Conservation (phyloP, 352 stramenopile genomes). For the Pythium rishiriense region DNA sequence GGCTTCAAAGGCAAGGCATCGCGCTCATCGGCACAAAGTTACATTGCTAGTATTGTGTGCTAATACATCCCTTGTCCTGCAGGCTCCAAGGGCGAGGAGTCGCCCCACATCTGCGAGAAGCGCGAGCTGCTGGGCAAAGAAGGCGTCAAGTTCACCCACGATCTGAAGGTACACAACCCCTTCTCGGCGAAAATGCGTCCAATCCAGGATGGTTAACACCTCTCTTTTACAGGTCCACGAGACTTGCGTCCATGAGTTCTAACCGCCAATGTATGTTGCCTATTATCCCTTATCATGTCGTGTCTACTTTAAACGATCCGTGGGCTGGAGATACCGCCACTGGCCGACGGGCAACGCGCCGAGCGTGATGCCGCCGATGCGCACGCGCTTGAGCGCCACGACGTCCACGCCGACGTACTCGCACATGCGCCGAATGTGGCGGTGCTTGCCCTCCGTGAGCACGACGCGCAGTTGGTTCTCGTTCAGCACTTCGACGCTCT, state of each 20-base stretch:
- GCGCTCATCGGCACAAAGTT: no score
- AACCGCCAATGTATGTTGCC: neutral
- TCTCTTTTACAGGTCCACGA: slow-evolving; percentile 40
- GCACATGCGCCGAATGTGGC: slow-evolving; percentile 97
- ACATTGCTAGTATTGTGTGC: no score
- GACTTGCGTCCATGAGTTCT: slow-evolving; percentile 52
- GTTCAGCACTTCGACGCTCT: slow-evolving; percentile 79
- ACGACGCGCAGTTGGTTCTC: slow-evolving; percentile 85
- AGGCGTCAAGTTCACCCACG: slow-evolving; percentile 59
- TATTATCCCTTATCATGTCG: neutral
- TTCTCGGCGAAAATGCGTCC: neutral
- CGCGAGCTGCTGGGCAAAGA: slow-evolving; percentile 57
- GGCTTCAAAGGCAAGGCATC: slow-evolving; percentile 62
- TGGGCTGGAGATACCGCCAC: slow-evolving; percentile 81
- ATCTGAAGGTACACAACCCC: slow-evolving; percentile 47
- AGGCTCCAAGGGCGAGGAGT: slow-evolving; percentile 64
- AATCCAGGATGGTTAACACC: no score
- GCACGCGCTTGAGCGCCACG: slow-evolving; percentile 88
- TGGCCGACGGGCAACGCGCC: slow-evolving; percentile 65
- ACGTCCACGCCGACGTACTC: slow-evolving; percentile 90
- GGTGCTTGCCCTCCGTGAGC: slow-evolving; percentile 94
- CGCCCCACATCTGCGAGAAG: slow-evolving; percentile 68
- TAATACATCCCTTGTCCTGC: neutral
- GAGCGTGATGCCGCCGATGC: slow-evolving; percentile 89
- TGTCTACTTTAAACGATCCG: slow-evolving; percentile 47